phyloP scores from a whole-genome alignment of 2,329 filamentous ascomycete genomes.

The Zymoseptoria brevis region DNA sequence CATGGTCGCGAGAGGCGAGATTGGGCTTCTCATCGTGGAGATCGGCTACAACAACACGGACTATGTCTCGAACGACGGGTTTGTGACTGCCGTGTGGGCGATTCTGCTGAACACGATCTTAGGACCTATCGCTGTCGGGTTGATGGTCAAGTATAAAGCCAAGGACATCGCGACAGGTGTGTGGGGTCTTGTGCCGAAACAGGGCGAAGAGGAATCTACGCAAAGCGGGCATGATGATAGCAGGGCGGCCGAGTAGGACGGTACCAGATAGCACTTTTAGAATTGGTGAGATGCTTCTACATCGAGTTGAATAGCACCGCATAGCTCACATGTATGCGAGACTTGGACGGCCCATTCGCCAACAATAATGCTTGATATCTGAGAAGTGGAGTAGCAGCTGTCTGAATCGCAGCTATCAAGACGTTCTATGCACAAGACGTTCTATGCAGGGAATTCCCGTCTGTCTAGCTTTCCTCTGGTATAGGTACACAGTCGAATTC shows the following conservation, averaged over 20 bases:
- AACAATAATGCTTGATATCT: background rate
- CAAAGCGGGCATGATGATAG: no score
- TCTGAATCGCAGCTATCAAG: background rate
- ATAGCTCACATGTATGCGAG: no score
- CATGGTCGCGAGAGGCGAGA: conserved; percentile 26
- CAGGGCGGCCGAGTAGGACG: no score
- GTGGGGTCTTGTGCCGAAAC: conserved; percentile 14
- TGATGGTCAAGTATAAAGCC: conserved; percentile 34
- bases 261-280: no score
- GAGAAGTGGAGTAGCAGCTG: background rate
- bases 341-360: background rate
- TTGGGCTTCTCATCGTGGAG: conserved; percentile 25
- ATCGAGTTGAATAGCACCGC: no score
- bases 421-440: background rate
- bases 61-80: conserved; percentile 21
- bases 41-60: conserved; percentile 25
- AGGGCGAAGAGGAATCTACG: background rate
- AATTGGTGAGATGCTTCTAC: no score
- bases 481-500: background rate
- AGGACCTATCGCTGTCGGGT: conserved; percentile 46
- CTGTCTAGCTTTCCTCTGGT: background rate
- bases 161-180: conserved; percentile 16
- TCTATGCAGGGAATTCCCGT: background rate
- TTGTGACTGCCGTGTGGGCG: conserved; percentile 35
- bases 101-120: conserved; percentile 51